These are phyloP conservation scores for Coemansia reversa DNA, from an alignment of 192 early-diverging fungal species.

Conservation along the genomic window DNA sequence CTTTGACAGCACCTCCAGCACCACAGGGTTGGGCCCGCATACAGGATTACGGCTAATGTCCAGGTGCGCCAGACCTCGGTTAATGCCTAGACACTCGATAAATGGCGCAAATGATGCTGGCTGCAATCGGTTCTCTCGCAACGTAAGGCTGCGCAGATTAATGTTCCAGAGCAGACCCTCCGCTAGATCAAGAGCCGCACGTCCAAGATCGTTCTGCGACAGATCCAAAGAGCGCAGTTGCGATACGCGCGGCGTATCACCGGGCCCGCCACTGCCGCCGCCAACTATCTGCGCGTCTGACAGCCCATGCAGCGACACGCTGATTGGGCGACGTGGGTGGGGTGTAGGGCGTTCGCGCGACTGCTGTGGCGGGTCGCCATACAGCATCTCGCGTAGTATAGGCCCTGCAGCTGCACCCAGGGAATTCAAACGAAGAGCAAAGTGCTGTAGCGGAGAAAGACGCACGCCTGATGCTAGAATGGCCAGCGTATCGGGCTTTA, in stretches of 20 bases:
- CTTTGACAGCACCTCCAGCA: constrained; percentile 42
- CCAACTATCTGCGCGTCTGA: constrained; percentile 41
- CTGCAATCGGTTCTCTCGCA: constrained; percentile 58
- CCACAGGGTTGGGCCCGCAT: constrained; percentile 37
- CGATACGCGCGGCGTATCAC: constrained; percentile 45
- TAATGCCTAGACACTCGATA: constrained; percentile 54
- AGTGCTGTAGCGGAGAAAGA: constrained; percentile 49
- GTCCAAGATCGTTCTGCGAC: constrained; percentile 53
- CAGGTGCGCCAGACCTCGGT: constrained; percentile 52
- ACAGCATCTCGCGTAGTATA: constrained; percentile 53
- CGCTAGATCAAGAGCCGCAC: constrained; percentile 45
- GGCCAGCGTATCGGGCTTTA: constrained; percentile 52
- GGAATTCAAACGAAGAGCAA: constrained; percentile 48
- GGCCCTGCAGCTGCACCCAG: constrained; percentile 42
- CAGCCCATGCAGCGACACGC: constrained; percentile 48
- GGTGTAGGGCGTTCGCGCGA: constrained; percentile 11
- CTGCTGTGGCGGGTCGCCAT: constrained; percentile 51
- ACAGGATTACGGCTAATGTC: constrained; percentile 62
- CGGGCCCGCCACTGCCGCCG: constrained; percentile 15
- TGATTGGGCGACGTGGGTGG: constrained; percentile 35
- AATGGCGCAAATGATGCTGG: constrained; percentile 45
- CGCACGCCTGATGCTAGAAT: constrained; percentile 54
- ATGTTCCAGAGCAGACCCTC: constrained; percentile 54
- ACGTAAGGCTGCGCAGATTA: constrained; percentile 37
- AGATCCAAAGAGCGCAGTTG: constrained; percentile 48